phyloP scores from a whole-genome alignment of 139 green algal species.

The Chlorella sp. region DNA sequence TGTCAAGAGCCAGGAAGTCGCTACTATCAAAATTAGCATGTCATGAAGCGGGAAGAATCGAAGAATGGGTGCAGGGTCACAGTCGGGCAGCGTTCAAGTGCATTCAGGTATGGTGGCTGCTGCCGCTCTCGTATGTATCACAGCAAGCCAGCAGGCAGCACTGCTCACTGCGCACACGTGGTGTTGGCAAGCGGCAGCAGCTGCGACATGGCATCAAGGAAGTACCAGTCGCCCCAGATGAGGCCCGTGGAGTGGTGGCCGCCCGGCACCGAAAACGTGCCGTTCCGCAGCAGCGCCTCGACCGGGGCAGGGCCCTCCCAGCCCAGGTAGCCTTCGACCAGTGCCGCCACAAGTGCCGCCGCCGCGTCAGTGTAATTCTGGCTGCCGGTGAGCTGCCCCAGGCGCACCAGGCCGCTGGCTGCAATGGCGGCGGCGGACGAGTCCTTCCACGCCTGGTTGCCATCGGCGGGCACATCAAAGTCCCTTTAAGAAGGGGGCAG shows the following conservation, averaged over 20 bases:
- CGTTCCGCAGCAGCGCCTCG: neutral
- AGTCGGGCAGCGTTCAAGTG: too few species aligned
- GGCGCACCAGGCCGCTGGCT: neutral
- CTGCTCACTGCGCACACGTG: neutral
- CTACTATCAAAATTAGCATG: too few species aligned
- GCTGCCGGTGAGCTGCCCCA: neutral
- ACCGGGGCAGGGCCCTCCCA: neutral
- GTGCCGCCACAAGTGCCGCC: neutral
- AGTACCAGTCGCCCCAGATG: neutral
- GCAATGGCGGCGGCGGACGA: neutral
- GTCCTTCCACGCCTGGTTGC: slow-evolving; percentile 1
- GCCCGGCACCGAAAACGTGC: neutral
- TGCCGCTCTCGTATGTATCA: too few species aligned
- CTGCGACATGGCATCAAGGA: neutral
- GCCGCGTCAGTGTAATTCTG: neutral
- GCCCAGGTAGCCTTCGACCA: neutral
- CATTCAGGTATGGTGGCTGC: too few species aligned
- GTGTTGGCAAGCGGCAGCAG: neutral
- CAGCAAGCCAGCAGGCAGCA: neutral
- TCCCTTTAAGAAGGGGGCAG: neutral
- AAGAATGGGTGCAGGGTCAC: too few species aligned
- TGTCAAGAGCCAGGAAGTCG: too few species aligned
- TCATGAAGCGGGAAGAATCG: too few species aligned
- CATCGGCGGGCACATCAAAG: neutral
- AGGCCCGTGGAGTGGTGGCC: slow-evolving; percentile 1